Conservation (phyloP, 495 filamentous ascomycete species). For the Penicillium tannophilum region DNA sequence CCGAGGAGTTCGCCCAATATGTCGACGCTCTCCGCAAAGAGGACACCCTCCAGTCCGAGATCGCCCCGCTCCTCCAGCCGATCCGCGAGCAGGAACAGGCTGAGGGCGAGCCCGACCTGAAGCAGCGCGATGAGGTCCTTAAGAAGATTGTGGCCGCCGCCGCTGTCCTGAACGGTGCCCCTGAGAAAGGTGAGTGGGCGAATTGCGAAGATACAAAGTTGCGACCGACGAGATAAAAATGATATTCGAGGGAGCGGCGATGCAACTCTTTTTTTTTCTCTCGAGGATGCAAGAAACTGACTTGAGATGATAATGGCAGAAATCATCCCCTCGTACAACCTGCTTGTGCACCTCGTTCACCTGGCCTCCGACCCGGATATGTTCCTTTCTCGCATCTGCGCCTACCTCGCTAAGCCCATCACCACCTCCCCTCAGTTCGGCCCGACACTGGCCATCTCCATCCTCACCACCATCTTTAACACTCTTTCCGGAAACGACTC, state of each 20-base stretch:
- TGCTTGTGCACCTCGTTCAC: conserved; percentile 87
- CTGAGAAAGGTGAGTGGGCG: conserved; percentile 72
- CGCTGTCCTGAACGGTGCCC: conserved; percentile 69
- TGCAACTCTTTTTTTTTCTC: conserved; percentile 14
- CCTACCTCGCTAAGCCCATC: conserved; percentile 83
- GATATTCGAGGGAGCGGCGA: conserved; percentile 20
- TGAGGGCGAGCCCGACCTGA: conserved; percentile 46
- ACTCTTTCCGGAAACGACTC: conserved; percentile 74
- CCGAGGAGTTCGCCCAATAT: conserved; percentile 85
- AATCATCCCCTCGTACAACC: conserved; percentile 92
- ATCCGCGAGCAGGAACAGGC: conserved; percentile 52
- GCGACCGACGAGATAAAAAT: conserved; percentile 14
- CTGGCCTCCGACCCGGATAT: conserved; percentile 80
- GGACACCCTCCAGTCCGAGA: conserved; percentile 64
- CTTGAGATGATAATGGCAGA: conserved; percentile 50
- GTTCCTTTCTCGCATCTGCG: conserved; percentile 84
- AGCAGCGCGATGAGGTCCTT: conserved; percentile 80
- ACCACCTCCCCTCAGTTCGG: conserved; percentile 83
- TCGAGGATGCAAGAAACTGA: conserved; percentile 17
- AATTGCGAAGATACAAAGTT: conserved; percentile 8
- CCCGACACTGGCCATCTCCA: conserved; percentile 77
- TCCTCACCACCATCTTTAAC: conserved; percentile 96
- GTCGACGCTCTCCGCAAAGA: conserved; percentile 66
- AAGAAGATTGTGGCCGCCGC: conserved; percentile 84
- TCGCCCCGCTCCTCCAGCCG: conserved; percentile 69